Conservation (phyloP, 1,139 yeast species). For the Taphrina wiesneri region DNA sequence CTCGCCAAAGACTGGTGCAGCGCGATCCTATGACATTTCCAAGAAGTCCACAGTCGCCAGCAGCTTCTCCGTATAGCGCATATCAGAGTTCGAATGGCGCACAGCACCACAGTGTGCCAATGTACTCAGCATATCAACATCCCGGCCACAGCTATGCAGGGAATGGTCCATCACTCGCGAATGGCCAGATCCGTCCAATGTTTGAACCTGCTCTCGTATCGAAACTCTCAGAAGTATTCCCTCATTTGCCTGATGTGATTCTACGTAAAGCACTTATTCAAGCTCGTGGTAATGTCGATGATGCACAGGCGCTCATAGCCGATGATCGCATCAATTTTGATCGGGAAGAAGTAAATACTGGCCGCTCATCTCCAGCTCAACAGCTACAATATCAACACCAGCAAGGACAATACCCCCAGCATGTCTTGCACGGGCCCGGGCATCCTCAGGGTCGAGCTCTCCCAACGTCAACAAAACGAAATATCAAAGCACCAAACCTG, state of each 20-base stretch:
- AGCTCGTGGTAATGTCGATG: conserved; percentile 20
- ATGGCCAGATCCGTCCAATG: neutral
- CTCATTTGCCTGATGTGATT: conserved; percentile 18
- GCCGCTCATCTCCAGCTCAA: neutral
- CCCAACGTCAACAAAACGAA: conserved; percentile 17
- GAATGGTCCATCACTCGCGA: neutral
- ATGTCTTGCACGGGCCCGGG: neutral
- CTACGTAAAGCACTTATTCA: conserved; percentile 19
- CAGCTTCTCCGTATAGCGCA: neutral
- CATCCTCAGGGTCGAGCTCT: neutral
- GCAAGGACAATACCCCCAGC: neutral
- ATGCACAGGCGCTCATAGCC: conserved; percentile 21
- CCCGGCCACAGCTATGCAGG: neutral
- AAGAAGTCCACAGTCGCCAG: neutral
- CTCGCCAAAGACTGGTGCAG: neutral
- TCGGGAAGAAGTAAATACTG: neutral
- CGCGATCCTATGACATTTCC: neutral
- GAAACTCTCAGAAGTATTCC: conserved; percentile 22
- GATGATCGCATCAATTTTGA: conserved; percentile 15
- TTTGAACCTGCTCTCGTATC: neutral
- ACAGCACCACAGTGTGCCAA: neutral
- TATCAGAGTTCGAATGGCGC: neutral
- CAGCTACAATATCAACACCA: neutral
- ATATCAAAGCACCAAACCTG: conserved; percentile 26
- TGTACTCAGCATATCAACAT: neutral